A percentile compares a stretch with the other conserved stretches of the same genome.
phyloP scores from a whole-genome alignment of 257 asterid genomes.

The Solanum chmielewskii region DNA sequence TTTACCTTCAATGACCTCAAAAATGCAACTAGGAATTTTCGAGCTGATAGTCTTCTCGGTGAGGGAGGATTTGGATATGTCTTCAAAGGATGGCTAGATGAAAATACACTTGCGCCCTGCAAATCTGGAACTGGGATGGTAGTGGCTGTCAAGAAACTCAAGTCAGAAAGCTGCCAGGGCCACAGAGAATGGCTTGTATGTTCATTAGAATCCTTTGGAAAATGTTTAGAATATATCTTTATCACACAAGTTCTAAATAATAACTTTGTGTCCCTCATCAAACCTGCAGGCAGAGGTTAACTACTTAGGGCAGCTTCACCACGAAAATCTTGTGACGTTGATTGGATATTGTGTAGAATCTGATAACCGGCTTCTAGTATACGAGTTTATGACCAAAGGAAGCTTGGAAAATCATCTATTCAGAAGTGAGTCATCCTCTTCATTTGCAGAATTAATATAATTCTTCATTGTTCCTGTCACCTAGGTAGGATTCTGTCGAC shows the following conservation, averaged over 20 bases:
- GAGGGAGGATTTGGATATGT: slow-evolving; percentile 81
- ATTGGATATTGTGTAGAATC: slow-evolving; percentile 65
- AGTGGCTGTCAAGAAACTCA: slow-evolving; percentile 64
- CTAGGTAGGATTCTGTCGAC: neutral
- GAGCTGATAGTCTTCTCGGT: slow-evolving; percentile 52
- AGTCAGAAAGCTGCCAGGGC: slow-evolving; percentile 56
- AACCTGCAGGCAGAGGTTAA: slow-evolving; percentile 51
- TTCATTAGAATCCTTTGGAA: neutral
- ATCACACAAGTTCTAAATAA: neutral
- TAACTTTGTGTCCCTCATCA: neutral
- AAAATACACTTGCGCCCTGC: slow-evolving; percentile 29
- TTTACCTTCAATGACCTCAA: slow-evolving; percentile 52
- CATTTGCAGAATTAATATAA: neutral
- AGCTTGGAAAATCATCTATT: slow-evolving; percentile 73
- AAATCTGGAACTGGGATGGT: slow-evolving; percentile 57
- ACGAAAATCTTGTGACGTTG: slow-evolving; percentile 57
- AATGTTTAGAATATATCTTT: neutral
- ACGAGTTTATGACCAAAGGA: slow-evolving; percentile 67
- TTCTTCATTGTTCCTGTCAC: neutral
- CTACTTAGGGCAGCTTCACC: slow-evolving; percentile 51
- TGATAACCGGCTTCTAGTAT: slow-evolving; percentile 49
- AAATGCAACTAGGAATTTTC: slow-evolving; percentile 55
- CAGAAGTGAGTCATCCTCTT: slow-evolving; percentile 26
- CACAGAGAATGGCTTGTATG: slow-evolving; percentile 82
- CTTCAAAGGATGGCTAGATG: slow-evolving; percentile 74